These are phyloP conservation scores for Vigna angularis DNA, from an alignment of 306 rosid genomes.

Conservation along the genomic window DNA sequence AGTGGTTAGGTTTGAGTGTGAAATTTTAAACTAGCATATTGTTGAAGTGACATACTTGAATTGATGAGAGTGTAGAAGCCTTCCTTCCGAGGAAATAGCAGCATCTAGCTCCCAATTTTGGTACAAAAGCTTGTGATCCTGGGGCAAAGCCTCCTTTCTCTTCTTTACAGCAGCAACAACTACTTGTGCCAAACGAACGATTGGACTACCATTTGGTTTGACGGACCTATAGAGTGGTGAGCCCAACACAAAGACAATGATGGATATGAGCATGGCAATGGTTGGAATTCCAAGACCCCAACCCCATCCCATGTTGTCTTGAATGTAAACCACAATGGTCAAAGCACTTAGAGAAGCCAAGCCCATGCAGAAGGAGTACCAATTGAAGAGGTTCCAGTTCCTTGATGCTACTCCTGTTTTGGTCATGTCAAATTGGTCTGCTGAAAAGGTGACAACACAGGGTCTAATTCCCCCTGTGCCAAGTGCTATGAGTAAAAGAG, in stretches of 20 bases:
- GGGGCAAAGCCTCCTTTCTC: slow-evolving; percentile 57
- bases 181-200: slow-evolving; percentile 74
- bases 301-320: slow-evolving; percentile 84
- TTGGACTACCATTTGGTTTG: slow-evolving; percentile 69
- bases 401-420: slow-evolving; percentile 52
- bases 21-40: background rate
- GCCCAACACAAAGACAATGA: slow-evolving; percentile 64
- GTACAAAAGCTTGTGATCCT: slow-evolving; percentile 55
- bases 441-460: slow-evolving; percentile 80
- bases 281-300: slow-evolving; percentile 90
- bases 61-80: slow-evolving; percentile 65
- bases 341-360: slow-evolving; percentile 74
- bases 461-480: slow-evolving; percentile 83
- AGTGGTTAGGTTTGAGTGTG: too few species aligned
- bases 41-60: slow-evolving; percentile 52
- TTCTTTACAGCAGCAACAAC: slow-evolving; percentile 66
- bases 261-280: slow-evolving; percentile 66
- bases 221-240: slow-evolving; percentile 59
- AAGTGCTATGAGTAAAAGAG: slow-evolving; percentile 69
- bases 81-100: slow-evolving; percentile 61
- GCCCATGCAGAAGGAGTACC: slow-evolving; percentile 72
- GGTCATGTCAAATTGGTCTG: slow-evolving; percentile 82
- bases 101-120: slow-evolving; percentile 66
- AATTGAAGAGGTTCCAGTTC: slow-evolving; percentile 81
- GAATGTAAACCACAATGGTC: slow-evolving; percentile 76